These are phyloP conservation scores for Globisporangium nagaii DNA, from an alignment of 352 stramenopile species.

Conservation along the genomic window DNA sequence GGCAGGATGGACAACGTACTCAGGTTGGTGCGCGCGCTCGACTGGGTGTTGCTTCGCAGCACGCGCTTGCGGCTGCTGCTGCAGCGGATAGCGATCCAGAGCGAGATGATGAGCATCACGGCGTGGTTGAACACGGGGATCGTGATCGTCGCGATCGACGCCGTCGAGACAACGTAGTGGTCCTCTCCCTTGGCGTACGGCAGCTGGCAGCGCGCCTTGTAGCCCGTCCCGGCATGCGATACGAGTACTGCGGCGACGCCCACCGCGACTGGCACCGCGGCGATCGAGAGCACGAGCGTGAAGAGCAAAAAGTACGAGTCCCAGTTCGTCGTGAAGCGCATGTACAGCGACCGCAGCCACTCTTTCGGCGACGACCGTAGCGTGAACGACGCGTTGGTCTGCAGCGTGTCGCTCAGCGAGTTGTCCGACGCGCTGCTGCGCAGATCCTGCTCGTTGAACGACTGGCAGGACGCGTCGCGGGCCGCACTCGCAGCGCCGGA, in stretches of 20 bases:
- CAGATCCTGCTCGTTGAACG: slow-evolving; percentile 14
- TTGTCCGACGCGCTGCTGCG: slow-evolving; percentile 9
- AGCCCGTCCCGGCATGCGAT: slow-evolving; percentile 20
- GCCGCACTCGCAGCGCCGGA: slow-evolving; percentile 1
- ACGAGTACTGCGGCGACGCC: slow-evolving; percentile 29
- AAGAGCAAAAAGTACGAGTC: slow-evolving; percentile 63
- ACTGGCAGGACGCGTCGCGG: slow-evolving; percentile 17
- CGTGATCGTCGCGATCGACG: slow-evolving; percentile 35
- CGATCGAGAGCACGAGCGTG: slow-evolving; percentile 43
- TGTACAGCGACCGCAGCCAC: slow-evolving; percentile 38
- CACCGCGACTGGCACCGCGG: slow-evolving; percentile 42
- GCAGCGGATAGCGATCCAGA: slow-evolving; percentile 69
- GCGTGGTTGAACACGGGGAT: slow-evolving; percentile 63
- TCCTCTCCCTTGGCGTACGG: slow-evolving; percentile 15
- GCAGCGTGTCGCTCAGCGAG: slow-evolving; percentile 11
- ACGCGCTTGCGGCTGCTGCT: slow-evolving; percentile 71
- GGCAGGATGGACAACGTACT: slow-evolving; percentile 70
- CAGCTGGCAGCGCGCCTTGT: slow-evolving; percentile 39
- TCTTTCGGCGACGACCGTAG: background rate
- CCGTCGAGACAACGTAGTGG: slow-evolving; percentile 27
- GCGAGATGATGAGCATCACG: slow-evolving; percentile 62
- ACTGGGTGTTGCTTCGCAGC: slow-evolving; percentile 37
- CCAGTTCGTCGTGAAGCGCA: slow-evolving; percentile 60
- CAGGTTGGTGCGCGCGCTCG: slow-evolving; percentile 61
- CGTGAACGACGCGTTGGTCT: slow-evolving; percentile 5